Base-by-base conservation (phyloP, 208 protist species). In the Trypanosoma boissoni region DNA sequence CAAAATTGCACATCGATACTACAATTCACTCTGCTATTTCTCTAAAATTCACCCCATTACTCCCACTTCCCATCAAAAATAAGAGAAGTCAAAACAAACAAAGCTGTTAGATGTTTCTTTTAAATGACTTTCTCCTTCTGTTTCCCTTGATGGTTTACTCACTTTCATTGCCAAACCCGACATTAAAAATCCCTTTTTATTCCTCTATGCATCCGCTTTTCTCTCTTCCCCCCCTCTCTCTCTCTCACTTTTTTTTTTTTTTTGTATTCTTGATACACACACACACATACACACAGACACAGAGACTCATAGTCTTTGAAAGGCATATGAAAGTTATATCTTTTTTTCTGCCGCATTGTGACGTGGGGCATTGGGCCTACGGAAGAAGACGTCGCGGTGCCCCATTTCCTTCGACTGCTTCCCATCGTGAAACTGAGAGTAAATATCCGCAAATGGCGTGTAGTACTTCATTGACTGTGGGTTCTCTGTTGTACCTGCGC, bases 381-480 rank as follows among this genome's bases (percentile, higher is more conserved):
- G 77, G 67, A 92, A 92, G 72, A 95, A 95, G 0, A 92, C 86
- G 12, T 95, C 88, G 32, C 85, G 76, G 66, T 92, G 83, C 4
- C 88, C 88, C 85, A 92, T 86, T 69, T 92, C 77, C 59, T 81
- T 83, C 18, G 83, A 85, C 68, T 92, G 82, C 76, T 91, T 89
- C 26, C 69, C 77, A 37, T 95, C 81, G 56, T 86, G 78, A 53
- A 95, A 91, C 8, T 69, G 54, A 3, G 69, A 76, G 70, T 91
- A 71, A 53, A 95, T 91, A 68, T 95, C 83, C 16, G 68, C 74
- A 37, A 92, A 92, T 0, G 88, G 88, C 4, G 88, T 95, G 78
- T 95, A 95, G 70, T 95, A 95, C 72, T 95, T 95, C 88, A 95
- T 95, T 37, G 80, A 90, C 75, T 92, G 84, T 45, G 88, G 84